Evolutionary conservation across 768 basidiomycete genomes (phyloP).

Genomic region (Pluteus cervinus): DNA sequence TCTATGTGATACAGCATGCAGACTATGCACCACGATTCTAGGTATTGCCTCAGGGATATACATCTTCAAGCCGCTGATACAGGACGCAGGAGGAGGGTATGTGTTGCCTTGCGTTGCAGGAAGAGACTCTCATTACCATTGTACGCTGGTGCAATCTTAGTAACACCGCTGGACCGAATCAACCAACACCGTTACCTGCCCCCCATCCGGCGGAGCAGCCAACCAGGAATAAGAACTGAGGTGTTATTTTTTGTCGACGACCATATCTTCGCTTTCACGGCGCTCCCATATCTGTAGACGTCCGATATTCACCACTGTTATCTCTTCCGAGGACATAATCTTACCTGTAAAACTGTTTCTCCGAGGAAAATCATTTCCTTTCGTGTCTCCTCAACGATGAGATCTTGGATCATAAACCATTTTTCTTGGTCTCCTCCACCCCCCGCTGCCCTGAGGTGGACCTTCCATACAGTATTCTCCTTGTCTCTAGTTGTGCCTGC

Average conservation of each 20-base stretch:
- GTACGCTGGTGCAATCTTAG: too few relatives aligned
- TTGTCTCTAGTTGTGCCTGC: slow-evolving; percentile 95
- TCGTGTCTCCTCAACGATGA: slow-evolving; percentile 93
- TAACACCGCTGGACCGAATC: too few relatives aligned
- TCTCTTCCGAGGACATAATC: slow-evolving; percentile 5
- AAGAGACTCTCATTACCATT: not conserved
- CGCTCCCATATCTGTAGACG: slow-evolving; percentile 57
- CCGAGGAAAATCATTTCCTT: slow-evolving; percentile 98
- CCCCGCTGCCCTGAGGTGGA: slow-evolving; percentile 70
- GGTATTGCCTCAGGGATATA: slow-evolving; percentile 61
- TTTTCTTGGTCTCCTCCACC: slow-evolving; percentile 81
- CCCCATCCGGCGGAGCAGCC: not conserved
- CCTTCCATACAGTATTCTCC: slow-evolving; percentile 90
- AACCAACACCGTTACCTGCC: too few relatives aligned
- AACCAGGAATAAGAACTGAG: not conserved
- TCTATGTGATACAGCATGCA: not conserved
- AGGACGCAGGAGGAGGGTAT: slow-evolving; percentile 13
- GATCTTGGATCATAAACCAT: slow-evolving; percentile 96
- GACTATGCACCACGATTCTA: slow-evolving; percentile 15
- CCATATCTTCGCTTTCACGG: slow-evolving; percentile 25
- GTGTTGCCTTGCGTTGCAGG: slow-evolving; percentile 2
- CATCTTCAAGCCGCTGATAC: slow-evolving; percentile 50
- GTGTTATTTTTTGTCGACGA: too few relatives aligned
- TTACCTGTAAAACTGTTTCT: slow-evolving; percentile 92
- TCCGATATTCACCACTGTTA: slow-evolving; percentile 4